These are phyloP conservation scores for Diaporthe caulivora DNA, from an alignment of 2,329 filamentous ascomycete species.

Conservation along the genomic window DNA sequence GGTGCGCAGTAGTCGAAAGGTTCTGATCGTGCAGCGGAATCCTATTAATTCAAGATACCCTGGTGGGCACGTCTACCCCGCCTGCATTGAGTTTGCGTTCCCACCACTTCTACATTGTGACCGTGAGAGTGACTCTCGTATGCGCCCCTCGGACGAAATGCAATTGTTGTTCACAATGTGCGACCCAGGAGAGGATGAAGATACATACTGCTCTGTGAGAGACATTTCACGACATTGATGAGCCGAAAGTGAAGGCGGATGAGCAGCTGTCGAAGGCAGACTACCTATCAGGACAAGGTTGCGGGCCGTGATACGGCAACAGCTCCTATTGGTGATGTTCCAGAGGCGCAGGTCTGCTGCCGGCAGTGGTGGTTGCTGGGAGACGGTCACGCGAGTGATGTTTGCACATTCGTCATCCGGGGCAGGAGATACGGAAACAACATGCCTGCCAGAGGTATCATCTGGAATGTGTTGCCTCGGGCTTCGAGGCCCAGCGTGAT, in stretches of 20 bases:
- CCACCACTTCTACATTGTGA: neutral
- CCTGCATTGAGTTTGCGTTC: neutral
- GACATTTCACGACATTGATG: neutral
- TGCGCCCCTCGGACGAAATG: neutral
- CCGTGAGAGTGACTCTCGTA: neutral
- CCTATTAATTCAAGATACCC: neutral
- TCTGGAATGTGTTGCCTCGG: slow-evolving; percentile 2
- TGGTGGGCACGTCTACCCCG: neutral
- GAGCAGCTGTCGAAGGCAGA: neutral
- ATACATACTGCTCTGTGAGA: neutral
- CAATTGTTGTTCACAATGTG: neutral
- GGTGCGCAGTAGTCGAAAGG: neutral
- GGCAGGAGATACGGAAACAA: neutral
- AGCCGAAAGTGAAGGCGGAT: neutral
- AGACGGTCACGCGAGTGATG: slow-evolving; percentile 13
- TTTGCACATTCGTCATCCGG: neutral
- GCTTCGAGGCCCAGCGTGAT: neutral
- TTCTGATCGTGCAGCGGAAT: neutral
- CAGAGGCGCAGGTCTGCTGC: slow-evolving; percentile 12
- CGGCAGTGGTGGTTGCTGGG: slow-evolving; percentile 6
- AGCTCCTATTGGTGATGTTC: slow-evolving; percentile 25
- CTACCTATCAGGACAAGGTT: neutral
- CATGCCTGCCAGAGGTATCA: neutral
- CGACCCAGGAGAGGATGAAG: neutral
- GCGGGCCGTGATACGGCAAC: neutral